phyloP scores from a whole-genome alignment of 371 early-diverging fungal species.

The Circinella umbellata region DNA sequence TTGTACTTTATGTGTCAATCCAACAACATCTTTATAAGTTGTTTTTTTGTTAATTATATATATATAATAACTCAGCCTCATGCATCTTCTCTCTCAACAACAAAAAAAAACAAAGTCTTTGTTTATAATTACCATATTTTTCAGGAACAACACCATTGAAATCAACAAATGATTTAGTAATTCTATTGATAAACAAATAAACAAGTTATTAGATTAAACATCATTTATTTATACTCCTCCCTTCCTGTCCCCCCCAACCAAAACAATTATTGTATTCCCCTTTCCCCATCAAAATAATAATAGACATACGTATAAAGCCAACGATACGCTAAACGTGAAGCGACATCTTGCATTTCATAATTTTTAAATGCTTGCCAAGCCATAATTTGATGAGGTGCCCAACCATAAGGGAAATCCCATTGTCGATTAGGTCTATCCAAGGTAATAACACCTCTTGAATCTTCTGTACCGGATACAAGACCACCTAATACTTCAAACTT shows the following conservation, averaged over 20 bases:
- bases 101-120: not conserved
- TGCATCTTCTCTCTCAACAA: too few species aligned
- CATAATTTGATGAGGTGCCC: constrained; percentile 97
- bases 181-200: constrained; percentile 33
- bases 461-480: constrained; percentile 83
- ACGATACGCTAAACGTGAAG: constrained; percentile 83
- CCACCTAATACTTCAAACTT: constrained; percentile 86
- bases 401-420: constrained; percentile 93
- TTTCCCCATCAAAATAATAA: not conserved
- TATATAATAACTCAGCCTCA: too few species aligned
- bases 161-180: constrained; percentile 94
- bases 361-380: constrained; percentile 87
- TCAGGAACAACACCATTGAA: constrained; percentile 98
- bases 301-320: constrained; percentile 88
- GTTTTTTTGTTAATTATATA: too few species aligned
- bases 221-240: not conserved
- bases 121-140: constrained; percentile 67
- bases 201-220: not conserved
- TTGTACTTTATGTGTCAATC: constrained; percentile 87
- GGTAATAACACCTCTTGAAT: constrained; percentile 74
- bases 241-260: not conserved
- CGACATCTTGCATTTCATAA: constrained; percentile 76
- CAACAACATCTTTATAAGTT: constrained; percentile 75
- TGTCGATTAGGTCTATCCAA: constrained; percentile 88
- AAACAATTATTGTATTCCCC: not conserved